Evolutionary conservation across 2,329 filamentous ascomycete genomes (phyloP), one percentile per base, ranked within the genome.

Genomic region (Cadophora gregata): DNA sequence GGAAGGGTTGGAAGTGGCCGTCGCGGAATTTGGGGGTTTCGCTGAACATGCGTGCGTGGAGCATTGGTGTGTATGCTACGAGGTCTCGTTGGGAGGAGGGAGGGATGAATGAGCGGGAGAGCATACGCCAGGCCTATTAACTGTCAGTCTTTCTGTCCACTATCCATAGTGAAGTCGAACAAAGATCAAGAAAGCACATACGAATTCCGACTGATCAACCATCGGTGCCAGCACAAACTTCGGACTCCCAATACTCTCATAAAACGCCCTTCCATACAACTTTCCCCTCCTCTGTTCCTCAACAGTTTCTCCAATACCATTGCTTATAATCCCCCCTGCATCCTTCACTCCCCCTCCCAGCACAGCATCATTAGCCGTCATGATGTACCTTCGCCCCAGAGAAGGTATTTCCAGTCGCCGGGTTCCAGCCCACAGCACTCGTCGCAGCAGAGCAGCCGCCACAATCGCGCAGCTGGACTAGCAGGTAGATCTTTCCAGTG

Each of bases 201-300:
- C 94, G 82, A 98, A 97, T 82, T 99, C 96, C 36, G 93, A 97
- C 79, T 97, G 93, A 77, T 99, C 95, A 25, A 99, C 96, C 96
- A 99, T 99, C 42, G 96, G 96, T 38, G 96, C 96, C 64, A 99
- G 86, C 33, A 99, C 88, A 71, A 91, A 90, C 80, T 93, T 97
- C 1, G 96, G 96, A 67, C 91, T 94, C 25, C 96, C 96, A 69
- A 99, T 91, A 77, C 92, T 97, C 81, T 97, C 89, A 77, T 98
- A 99, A 78, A 99, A 98, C 14, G 91, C 92, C 66, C 96, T 85
- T 0, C 96, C 96, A 73, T 91, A 88, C 25, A 97, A 82, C 78
- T 95, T 97, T 63, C 76, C 64, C 14, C 53, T 56, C n/a, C 19
- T 27, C 29, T 19, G 36, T 45, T 38, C 38, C 24, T 8, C 27